Evolutionary conservation across 495 filamentous ascomycete genomes (phyloP).

Genomic region (Jackrogersella multiformis): DNA sequence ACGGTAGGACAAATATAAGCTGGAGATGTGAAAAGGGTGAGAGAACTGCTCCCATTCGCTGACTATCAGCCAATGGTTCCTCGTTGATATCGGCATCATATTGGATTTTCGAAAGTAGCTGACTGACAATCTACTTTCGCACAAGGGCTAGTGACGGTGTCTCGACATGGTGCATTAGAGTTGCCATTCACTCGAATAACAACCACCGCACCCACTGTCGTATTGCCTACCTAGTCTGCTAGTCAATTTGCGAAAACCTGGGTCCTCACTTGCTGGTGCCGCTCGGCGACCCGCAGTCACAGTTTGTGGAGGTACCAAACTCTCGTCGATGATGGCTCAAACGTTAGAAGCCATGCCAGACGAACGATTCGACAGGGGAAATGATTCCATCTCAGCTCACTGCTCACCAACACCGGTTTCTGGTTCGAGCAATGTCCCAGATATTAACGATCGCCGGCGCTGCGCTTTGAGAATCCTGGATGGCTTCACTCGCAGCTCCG

Average conservation of each 20-base stretch:
- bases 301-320: conserved; percentile 10
- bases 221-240: neutral
- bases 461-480: conserved; percentile 3
- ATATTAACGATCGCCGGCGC: conserved; percentile 11
- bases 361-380: neutral
- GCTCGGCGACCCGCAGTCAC: conserved; percentile 16
- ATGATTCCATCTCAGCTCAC: neutral
- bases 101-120: conserved; percentile 5
- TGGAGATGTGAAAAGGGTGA: neutral
- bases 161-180: neutral
- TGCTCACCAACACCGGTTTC: neutral
- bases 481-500: conserved; percentile 20
- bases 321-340: conserved; percentile 2
- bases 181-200: conserved; percentile 1
- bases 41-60: conserved; percentile 14
- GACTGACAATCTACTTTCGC: conserved; percentile 14
- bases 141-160: neutral
- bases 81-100: neutral
- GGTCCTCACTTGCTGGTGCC: neutral
- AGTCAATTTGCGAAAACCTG: conserved; percentile 2
- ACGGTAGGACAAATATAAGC: neutral
- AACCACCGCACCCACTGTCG: neutral
- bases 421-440: conserved; percentile 9
- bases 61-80: conserved; percentile 12
- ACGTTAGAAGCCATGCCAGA: conserved; percentile 3